phyloP scores from a whole-genome alignment of 441 rosid genomes.

The Corymbia calophylla region DNA sequence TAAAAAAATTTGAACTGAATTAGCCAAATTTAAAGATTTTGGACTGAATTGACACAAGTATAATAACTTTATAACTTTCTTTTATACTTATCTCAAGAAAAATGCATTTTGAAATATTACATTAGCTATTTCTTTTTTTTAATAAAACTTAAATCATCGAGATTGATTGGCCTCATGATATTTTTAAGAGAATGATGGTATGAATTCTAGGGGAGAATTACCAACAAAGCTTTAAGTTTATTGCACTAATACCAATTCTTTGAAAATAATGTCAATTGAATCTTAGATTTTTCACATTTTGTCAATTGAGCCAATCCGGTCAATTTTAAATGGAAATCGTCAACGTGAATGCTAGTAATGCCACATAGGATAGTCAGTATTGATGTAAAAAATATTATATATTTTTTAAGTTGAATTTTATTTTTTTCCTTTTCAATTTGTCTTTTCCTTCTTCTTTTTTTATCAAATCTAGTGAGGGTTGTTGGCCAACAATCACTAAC shows the following conservation, averaged over 20 bases:
- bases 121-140: not conserved
- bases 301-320: accelerated
- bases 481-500: not conserved
- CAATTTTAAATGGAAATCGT: accelerated
- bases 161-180: not conserved
- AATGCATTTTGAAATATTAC: not conserved
- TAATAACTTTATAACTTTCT: too few relatives aligned
- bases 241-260: not conserved
- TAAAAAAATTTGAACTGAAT: too few relatives aligned
- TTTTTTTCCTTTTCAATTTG: too few relatives aligned
- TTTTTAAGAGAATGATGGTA: not conserved
- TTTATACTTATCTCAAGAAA: not conserved
- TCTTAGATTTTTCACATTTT: too few relatives aligned
- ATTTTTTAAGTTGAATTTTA: not conserved
- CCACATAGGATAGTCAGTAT: accelerated
- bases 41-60: too few relatives aligned
- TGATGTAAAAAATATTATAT: too few relatives aligned
- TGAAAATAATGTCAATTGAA: too few relatives aligned
- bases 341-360: accelerated
- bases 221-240: too few relatives aligned
- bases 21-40: too few relatives aligned
- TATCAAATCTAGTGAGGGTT: accelerated
- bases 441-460: not conserved
- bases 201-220: not conserved
- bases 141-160: not conserved